phyloP scores from a whole-genome alignment of 2,329 filamentous ascomycete species.

The Colletotrichum horii region DNA sequence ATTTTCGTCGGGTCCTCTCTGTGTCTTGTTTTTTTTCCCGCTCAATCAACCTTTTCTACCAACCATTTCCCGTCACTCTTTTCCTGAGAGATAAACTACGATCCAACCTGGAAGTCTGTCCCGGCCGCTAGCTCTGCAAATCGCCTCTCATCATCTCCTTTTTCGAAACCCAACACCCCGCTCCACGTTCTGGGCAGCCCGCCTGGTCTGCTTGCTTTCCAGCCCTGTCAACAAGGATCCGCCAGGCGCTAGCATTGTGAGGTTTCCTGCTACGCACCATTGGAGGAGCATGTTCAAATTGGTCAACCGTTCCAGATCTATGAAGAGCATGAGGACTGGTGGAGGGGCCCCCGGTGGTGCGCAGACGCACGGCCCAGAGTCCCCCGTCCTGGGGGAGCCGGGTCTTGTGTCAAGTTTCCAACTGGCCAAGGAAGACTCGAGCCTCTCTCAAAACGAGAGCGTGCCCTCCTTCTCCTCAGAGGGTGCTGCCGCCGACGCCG shows the following conservation, averaged over 20 bases:
- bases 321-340: conserved; percentile 27
- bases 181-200: conserved; percentile 7
- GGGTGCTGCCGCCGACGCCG: conserved; percentile 32
- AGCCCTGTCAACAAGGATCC: conserved; percentile 19
- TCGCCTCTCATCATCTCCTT: conserved; percentile 9
- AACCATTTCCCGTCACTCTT: neutral
- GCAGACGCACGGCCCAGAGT: conserved; percentile 27
- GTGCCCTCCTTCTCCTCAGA: conserved; percentile 30
- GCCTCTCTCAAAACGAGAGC: conserved; percentile 35
- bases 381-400: conserved; percentile 25
- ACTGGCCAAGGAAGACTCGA: conserved; percentile 32
- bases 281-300: conserved; percentile 36
- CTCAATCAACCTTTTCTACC: neutral
- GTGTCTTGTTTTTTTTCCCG: neutral
- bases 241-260: conserved; percentile 11
- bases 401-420: conserved; percentile 41
- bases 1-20: conserved; percentile 6
- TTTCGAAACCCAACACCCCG: conserved; percentile 9
- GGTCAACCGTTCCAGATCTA: conserved; percentile 36
- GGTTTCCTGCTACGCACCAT: conserved; percentile 10
- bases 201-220: neutral
- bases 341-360: conserved; percentile 21
- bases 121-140: conserved; percentile 3
- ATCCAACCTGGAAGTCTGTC: neutral
- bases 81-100: neutral